Percentiles rank a stretch among this genome's conserved stretches.
Conservation (phyloP, 495 filamentous ascomycete species). For the Aspergillus incahuasiensis region DNA sequence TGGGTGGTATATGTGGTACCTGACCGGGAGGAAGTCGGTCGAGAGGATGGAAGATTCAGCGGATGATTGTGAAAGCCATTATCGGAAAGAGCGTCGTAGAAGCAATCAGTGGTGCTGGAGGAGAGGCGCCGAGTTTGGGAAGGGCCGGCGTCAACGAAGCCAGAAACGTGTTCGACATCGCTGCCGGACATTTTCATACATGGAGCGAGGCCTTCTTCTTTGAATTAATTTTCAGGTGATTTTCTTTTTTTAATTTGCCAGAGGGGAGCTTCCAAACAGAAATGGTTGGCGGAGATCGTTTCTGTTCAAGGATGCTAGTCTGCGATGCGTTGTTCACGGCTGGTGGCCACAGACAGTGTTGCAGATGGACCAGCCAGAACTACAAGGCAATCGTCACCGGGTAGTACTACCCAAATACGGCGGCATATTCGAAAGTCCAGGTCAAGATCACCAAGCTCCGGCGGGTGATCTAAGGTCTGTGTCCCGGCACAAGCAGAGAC, state of each 20-base stretch:
- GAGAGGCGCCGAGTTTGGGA: conserved; percentile 37
- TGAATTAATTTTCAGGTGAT: conserved; percentile 3
- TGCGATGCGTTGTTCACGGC: conserved; percentile 45
- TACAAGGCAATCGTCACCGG: conserved; percentile 41
- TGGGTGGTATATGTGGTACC: conserved; percentile 25
- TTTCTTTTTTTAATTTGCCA: conserved; percentile 2
- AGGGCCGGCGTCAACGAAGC: conserved; percentile 31
- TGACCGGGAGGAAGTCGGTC: conserved; percentile 24
- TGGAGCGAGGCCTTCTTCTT: conserved; percentile 19
- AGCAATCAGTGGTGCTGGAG: conserved; percentile 27
- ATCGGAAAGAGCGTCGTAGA: conserved; percentile 20
- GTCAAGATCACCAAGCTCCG: conserved; percentile 16
- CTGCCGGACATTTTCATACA: conserved; percentile 48
- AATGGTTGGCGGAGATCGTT: conserved; percentile 29
- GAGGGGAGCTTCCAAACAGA: conserved; percentile 14
- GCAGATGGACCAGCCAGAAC: conserved; percentile 35
- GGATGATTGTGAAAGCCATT: conserved; percentile 13
- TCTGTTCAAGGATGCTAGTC: conserved; percentile 29
- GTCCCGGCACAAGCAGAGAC: conserved; percentile 5
- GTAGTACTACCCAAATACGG: conserved; percentile 36
- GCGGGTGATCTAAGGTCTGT: conserved; percentile 13
- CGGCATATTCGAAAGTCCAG: conserved; percentile 36
- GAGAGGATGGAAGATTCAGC: conserved; percentile 20
- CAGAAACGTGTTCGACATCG: conserved; percentile 39
- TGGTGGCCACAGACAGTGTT: conserved; percentile 39